Evolutionary conservation across 176 grass and related monocot species (phyloP).

Genomic region (Calamus simplicifolius): DNA sequence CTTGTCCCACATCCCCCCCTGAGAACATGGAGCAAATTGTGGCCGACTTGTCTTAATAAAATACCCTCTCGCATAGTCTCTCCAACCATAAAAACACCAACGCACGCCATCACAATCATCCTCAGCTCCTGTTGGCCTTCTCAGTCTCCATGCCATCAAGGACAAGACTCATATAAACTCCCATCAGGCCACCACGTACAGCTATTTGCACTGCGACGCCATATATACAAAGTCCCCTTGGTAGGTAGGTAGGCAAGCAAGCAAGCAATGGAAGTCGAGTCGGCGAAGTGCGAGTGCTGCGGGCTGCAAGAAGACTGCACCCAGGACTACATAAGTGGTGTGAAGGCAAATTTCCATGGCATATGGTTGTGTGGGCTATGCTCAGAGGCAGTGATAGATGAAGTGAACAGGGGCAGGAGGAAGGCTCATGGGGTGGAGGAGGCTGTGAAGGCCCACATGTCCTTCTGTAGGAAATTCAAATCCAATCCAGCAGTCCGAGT

Average conservation of each 20-base stretch:
- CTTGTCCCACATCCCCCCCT: conserved; percentile 47
- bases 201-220: too few species aligned
- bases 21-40: conserved; percentile 34
- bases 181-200: too few species aligned
- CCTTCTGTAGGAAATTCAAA: conserved; percentile 69
- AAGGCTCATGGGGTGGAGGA: conserved; percentile 54
- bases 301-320: conserved; percentile 91
- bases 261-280: conserved; percentile 71
- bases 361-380: conserved; percentile 94
- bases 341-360: conserved; percentile 68
- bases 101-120: conserved; percentile 18
- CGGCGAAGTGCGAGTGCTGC: conserved; percentile 81
- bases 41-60: conserved; percentile 33
- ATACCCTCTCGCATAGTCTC: conserved; percentile 17
- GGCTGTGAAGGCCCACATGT: conserved; percentile 75
- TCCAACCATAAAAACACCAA: conserved; percentile 53
- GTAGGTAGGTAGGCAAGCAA: too few species aligned
- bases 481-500: conserved; percentile 62
- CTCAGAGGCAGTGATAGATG: conserved; percentile 81
- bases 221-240: too few species aligned
- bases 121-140: background rate
- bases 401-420: conserved; percentile 44
- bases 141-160: conserved; percentile 17
- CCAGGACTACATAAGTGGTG: conserved; percentile 65
- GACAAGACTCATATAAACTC: background rate